A percentile compares a stretch with the other conserved stretches of the same genome.
phyloP scores from a whole-genome alignment of 2,329 filamentous ascomycete genomes.

The Penicillium sp. region DNA sequence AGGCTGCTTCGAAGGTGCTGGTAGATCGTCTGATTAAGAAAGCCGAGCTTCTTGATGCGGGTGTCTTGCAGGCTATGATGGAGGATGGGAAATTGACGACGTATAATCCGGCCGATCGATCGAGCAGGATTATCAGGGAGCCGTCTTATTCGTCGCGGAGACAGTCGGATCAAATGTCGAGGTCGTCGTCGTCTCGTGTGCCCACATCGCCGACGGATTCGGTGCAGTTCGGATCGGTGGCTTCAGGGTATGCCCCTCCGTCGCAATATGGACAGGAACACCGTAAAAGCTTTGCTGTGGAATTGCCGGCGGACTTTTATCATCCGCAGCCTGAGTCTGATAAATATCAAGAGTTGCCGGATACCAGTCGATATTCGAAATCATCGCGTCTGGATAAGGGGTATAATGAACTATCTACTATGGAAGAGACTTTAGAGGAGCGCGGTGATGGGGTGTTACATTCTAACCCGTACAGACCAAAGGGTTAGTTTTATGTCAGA shows the following conservation, averaged over 20 bases:
- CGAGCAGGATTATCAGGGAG: not conserved
- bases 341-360: conserved; percentile 5
- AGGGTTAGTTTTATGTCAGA: not conserved
- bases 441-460: not conserved
- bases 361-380: not conserved
- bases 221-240: not conserved
- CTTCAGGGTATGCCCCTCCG: not conserved
- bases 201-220: conserved; percentile 7
- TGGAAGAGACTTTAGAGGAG: not conserved
- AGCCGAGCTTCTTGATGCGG: conserved; percentile 43
- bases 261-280: not conserved
- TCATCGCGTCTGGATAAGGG: not conserved
- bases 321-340: not conserved
- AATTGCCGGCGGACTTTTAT: conserved; percentile 17
- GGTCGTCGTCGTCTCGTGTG: not conserved
- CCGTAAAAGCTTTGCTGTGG: conserved; percentile 5
- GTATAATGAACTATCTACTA: not conserved
- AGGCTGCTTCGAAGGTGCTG: conserved; percentile 69
- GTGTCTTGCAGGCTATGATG: conserved; percentile 20
- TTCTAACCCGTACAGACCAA: not conserved
- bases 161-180: conserved; percentile 4
- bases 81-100: conserved; percentile 24
- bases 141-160: not conserved
- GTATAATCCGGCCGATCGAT: conserved; percentile 21
- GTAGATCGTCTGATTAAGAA: conserved; percentile 64